Conservation (phyloP, 2,329 filamentous ascomycete genomes). For the Apiospora aurea region DNA sequence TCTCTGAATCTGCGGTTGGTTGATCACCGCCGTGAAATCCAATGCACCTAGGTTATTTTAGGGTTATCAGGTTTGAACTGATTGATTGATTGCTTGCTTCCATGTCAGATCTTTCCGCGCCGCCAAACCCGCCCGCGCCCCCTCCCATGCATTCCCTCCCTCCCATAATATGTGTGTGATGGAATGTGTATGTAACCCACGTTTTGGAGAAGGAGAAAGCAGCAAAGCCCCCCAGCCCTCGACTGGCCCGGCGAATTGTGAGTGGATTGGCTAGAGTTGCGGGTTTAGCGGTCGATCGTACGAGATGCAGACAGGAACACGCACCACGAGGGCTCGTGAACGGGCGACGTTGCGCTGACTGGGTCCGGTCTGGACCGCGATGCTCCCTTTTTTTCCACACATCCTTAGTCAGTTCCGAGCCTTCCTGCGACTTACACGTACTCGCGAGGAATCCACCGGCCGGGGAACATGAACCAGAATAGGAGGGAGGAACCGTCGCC, state of each 20-base stretch:
- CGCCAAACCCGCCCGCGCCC: conserved; percentile 3
- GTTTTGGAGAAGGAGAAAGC: not conserved
- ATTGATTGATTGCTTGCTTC: not conserved
- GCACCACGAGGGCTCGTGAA: conserved; percentile 10
- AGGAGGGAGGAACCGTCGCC: not conserved
- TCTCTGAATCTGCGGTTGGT: conserved; percentile 11
- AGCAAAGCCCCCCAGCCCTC: not conserved
- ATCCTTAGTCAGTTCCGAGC: conserved; percentile 7
- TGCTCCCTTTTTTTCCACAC: conserved; percentile 5
- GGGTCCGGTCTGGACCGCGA: conserved; percentile 16
- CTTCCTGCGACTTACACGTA: conserved; percentile 4
- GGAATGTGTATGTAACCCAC: conserved; percentile 4
- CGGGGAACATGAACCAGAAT: conserved; percentile 12
- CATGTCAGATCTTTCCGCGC: not conserved
- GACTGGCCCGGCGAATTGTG: not conserved
- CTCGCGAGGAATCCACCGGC: conserved; percentile 6
- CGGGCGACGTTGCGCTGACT: conserved; percentile 1
- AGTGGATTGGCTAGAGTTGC: not conserved
- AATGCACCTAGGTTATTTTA: conserved; percentile 14
- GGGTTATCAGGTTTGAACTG: not conserved
- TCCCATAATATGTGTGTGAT: not conserved
- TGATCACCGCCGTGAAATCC: conserved; percentile 12
- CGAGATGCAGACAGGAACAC: conserved; percentile 13
- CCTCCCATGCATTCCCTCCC: conserved; percentile 6
- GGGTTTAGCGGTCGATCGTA: conserved; percentile 20